Evolutionary conservation across 2,329 filamentous ascomycete species (phyloP), one percentile per base, ranked within the genome.

Genomic region (Cytospora schulzeri): DNA sequence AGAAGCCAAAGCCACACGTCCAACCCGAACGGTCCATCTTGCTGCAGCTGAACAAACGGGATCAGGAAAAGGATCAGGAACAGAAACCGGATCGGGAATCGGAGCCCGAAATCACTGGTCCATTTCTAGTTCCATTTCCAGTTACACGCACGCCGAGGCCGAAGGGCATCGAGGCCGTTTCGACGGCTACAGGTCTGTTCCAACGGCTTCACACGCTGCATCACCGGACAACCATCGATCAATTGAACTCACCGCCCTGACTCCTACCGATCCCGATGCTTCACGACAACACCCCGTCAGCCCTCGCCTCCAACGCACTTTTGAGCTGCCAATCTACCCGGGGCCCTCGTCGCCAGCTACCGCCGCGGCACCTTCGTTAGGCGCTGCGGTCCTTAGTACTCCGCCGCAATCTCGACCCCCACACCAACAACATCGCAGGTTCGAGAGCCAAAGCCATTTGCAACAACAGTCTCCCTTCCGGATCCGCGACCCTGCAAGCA

Each of bases 121-220:
- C 60, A 56, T 41, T 50, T 19, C 60, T 50, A 62, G 28, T 50
- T 61, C 28, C 26, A 33, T 26, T 28, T 14, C 28, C 26, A 33
- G 35, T 28, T 14, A 38, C 31, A 41, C 26, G 53, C 62, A 38
- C 45, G 62, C 65, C 65, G 62, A 61, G 54, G 62, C 65, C 45
- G 50, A 62, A 52, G 29, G 64, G 65, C 66, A 68, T 70, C 77
- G 79, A 78, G 76, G 79, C 80, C 79, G 77, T 81, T 71, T 71
- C 75, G 73, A 75, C 80, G 78, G 79, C 76, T 69, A 68, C 70
- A 61, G 57, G 63, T 69, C 76, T 73, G 72, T 76, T 76, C 78
- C 79, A 75, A 83, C 81, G 81, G 80, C 80, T 82, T 77, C 81
- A 69, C 75, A 78, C 77, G 74, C 77, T 70, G 68, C 71, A 65